phyloP scores from a whole-genome alignment of 768 basidiomycete genomes.

The Royoungia palumana region DNA sequence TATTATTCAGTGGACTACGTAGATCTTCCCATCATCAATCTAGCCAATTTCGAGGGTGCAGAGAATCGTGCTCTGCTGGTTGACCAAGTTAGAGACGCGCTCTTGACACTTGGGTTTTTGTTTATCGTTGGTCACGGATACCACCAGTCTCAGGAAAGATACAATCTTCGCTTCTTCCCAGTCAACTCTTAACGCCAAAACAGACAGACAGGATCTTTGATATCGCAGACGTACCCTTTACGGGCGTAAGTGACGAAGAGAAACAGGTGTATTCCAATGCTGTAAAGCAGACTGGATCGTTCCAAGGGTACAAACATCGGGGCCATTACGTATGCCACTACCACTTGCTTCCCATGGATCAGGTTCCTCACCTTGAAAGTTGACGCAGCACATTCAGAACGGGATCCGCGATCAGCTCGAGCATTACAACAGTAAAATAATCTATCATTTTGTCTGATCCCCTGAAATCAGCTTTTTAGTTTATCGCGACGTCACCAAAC shows the following conservation, averaged over 20 bases:
- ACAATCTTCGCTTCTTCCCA: not conserved
- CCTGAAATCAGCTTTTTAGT: constrained; percentile 31
- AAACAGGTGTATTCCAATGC: constrained; percentile 40
- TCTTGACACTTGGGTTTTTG: constrained; percentile 43
- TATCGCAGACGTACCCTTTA: constrained; percentile 47
- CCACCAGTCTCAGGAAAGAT: constrained; percentile 34
- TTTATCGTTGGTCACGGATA: constrained; percentile 41
- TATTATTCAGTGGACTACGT: constrained; percentile 45
- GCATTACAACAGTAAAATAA: constrained; percentile 52
- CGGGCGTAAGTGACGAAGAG: constrained; percentile 39
- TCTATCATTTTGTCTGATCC: not conserved
- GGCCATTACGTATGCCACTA: constrained; percentile 42
- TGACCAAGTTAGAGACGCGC: constrained; percentile 42
- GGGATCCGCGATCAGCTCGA: constrained; percentile 65
- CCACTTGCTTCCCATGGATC: not conserved
- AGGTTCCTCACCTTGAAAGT: not conserved
- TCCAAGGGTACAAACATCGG: constrained; percentile 51
- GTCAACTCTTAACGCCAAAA: constrained; percentile 28
- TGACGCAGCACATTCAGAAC: constrained; percentile 54
- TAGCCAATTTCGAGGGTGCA: constrained; percentile 38
- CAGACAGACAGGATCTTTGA: constrained; percentile 48
- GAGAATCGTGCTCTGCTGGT: constrained; percentile 40
- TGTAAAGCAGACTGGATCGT: constrained; percentile 44
- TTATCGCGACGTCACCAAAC: constrained; percentile 45
- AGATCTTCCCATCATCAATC: constrained; percentile 51